Evolutionary conservation across 2,329 filamentous ascomycete species (phyloP).

Genomic region (Aspergillus caelatus): DNA sequence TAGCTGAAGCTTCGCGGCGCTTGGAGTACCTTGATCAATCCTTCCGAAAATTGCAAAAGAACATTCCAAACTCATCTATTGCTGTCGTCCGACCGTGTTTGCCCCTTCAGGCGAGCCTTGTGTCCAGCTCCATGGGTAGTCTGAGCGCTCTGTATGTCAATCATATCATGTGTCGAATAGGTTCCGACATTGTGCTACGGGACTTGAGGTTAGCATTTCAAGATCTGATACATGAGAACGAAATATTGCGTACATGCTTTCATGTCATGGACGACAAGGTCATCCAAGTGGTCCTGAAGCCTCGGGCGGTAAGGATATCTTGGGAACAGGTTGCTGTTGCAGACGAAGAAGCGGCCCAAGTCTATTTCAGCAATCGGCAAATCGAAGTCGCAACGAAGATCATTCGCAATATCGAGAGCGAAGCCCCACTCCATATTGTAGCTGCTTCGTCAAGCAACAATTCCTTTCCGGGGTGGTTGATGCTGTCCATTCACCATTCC

Average conservation of each 20-base stretch:
- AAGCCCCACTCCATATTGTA: neutral
- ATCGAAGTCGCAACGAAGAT: neutral
- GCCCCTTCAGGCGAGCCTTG: neutral
- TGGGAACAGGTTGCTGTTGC: neutral
- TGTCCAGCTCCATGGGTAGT: neutral
- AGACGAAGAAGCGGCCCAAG: neutral
- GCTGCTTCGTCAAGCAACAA: neutral
- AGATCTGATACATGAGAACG: neutral
- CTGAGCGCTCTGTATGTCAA: neutral
- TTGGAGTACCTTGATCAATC: neutral
- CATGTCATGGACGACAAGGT: neutral
- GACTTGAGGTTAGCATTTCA: neutral
- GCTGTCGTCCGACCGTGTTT: neutral
- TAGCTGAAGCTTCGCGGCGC: neutral
- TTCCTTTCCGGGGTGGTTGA: constrained; percentile 7
- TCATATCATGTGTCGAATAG: neutral
- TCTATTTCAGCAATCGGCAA: neutral
- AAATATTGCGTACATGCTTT: neutral
- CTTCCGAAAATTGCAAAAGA: neutral
- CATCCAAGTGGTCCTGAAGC: neutral
- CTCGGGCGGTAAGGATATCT: neutral
- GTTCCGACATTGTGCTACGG: too few species aligned
- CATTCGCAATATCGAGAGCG: neutral
- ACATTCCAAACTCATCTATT: neutral
- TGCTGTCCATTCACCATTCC: constrained; percentile 19